phyloP scores from a whole-genome alignment of 1,284 basidiomycete species.

The Amylostereum areolatum region DNA sequence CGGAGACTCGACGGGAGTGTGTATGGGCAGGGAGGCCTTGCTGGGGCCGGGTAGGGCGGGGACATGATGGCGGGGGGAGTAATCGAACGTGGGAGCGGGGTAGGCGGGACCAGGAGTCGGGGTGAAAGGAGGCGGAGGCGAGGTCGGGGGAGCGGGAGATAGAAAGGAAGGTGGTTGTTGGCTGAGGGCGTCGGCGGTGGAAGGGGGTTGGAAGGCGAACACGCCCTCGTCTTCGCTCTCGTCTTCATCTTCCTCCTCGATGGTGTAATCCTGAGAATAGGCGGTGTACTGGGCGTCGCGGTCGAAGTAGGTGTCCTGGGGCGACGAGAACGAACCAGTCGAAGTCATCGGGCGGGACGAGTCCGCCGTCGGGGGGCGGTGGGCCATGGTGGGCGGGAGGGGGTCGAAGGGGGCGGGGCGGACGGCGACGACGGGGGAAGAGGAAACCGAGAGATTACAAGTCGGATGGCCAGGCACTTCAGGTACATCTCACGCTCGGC shows the following conservation, averaged over 20 bases:
- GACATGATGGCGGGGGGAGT: conserved; percentile 19
- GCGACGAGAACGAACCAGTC: too few relatives aligned
- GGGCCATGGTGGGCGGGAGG: too few relatives aligned
- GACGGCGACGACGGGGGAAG: too few relatives aligned
- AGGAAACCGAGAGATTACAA: too few relatives aligned
- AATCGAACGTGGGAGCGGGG: conserved; percentile 35
- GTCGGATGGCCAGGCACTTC: too few relatives aligned
- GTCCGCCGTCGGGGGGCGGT: conserved; percentile 16
- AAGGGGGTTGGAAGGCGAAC: conserved; percentile 75
- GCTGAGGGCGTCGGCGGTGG: conserved; percentile 46
- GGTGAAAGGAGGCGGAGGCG: conserved; percentile 13
- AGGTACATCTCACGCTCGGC: too few relatives aligned
- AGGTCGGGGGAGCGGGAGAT: conserved; percentile 5
- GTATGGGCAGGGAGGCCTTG: conserved; percentile 25
- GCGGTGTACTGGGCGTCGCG: conserved; percentile 27
- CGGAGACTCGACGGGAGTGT: conserved; percentile 38
- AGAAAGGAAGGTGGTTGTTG: conserved; percentile 8
- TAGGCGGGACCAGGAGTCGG: conserved; percentile 18
- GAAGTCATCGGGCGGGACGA: conserved; percentile 15
- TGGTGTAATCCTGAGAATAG: conserved; percentile 28
- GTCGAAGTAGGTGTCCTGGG: too few relatives aligned
- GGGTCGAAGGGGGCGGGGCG: too few relatives aligned
- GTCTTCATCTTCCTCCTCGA: conserved; percentile 53
- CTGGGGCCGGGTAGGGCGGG: conserved; percentile 31
- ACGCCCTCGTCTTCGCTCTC: conserved; percentile 75